A percentile compares a stretch with the other conserved stretches of the same genome.
Conservation (phyloP, 1,284 basidiomycete genomes). For the Cerrena zonata region DNA sequence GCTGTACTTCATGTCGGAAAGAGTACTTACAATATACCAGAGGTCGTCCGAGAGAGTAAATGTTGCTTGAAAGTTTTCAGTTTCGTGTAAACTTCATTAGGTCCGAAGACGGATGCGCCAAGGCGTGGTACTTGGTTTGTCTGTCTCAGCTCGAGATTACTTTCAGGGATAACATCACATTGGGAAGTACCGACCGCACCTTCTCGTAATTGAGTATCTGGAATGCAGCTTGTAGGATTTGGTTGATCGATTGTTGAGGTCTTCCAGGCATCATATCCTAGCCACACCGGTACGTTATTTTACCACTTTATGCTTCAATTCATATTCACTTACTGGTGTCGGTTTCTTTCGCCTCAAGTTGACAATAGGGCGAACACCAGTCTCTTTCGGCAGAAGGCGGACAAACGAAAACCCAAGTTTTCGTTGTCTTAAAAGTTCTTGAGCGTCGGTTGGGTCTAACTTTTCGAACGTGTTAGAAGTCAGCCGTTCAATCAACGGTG, state of each 20-base stretch:
- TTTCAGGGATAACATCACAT: no score
- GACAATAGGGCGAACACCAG: conserved; percentile 90
- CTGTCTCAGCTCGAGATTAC: no score
- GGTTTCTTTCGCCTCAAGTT: conserved; percentile 71
- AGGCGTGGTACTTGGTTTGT: conserved; percentile 57
- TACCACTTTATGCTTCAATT: no score
- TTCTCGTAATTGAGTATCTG: conserved; percentile 83
- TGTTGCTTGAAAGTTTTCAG: conserved; percentile 67
- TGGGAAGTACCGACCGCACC: no score
- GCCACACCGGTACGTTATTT: no score
- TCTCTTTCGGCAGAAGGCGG: conserved; percentile 88
- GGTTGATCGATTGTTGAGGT: conserved; percentile 69
- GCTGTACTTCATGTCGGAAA: not conserved
- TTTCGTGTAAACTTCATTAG: conserved; percentile 73
- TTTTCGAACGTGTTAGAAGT: conserved; percentile 61
- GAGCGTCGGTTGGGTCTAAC: conserved; percentile 57
- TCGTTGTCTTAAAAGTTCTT: conserved; percentile 60
- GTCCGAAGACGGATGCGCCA: conserved; percentile 78
- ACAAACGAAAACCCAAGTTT: conserved; percentile 81
- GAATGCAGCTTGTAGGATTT: conserved; percentile 78
- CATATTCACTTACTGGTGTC: conserved; percentile 24
- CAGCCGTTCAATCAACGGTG: conserved; percentile 74
- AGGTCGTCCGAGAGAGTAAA: conserved; percentile 36
- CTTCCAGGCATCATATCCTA: conserved; percentile 6
- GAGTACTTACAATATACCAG: conserved; percentile 43